Percentiles rank a stretch among this genome's conserved stretches.
Conservation (phyloP, 176 grass and related monocot species). For the Raddia distichophylla region DNA sequence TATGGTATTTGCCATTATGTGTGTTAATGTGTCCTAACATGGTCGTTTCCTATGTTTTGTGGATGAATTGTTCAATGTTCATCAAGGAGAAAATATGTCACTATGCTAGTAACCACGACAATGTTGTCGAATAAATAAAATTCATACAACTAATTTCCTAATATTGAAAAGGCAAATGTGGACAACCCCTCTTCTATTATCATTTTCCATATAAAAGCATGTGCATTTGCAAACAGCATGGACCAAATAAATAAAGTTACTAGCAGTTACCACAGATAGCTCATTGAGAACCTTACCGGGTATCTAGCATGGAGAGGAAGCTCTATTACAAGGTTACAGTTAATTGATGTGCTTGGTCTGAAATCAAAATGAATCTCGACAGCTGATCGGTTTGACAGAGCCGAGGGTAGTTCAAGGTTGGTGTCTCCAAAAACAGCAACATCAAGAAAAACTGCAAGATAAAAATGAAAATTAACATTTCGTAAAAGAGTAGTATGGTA, state of each 20-base stretch:
- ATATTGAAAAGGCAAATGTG: background rate
- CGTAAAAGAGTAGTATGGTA: background rate
- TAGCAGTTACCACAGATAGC: background rate
- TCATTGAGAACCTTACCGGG: constrained; percentile 55
- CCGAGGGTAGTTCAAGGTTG: constrained; percentile 83
- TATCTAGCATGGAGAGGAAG: constrained; percentile 94
- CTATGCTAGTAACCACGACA: background rate
- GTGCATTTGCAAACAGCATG: background rate
- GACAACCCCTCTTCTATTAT: background rate
- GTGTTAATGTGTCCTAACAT: background rate
- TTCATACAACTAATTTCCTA: background rate
- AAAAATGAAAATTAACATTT: background rate
- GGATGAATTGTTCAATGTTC: background rate
- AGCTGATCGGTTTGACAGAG: constrained; percentile 73
- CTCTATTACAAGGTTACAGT: constrained; percentile 55
- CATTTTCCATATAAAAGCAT: constrained; percentile 14
- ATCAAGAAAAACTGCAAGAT: constrained; percentile 65
- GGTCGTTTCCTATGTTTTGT: background rate
- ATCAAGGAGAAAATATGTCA: background rate
- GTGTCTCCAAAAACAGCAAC: constrained; percentile 81
- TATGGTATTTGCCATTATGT: constrained; percentile 12
- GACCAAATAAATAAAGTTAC: background rate
- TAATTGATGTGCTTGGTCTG: background rate
- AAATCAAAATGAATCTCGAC: constrained; percentile 80
- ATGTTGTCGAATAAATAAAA: background rate